phyloP scores from a whole-genome alignment of 2,329 filamentous ascomycete species.

The Colletotrichum tabaci region DNA sequence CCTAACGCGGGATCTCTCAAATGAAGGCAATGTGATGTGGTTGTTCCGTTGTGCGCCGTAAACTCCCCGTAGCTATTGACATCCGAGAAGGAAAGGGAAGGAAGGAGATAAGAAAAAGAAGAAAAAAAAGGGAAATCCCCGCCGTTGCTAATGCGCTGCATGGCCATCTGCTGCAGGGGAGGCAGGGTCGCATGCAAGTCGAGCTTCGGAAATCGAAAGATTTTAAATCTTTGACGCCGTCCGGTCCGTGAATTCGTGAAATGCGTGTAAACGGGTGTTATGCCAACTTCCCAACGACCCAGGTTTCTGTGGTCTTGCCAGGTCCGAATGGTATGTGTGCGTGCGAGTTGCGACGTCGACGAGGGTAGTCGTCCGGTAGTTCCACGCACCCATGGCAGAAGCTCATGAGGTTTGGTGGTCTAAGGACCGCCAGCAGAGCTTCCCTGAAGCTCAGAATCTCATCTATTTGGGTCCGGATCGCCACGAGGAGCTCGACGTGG shows the following conservation, averaged over 20 bases:
- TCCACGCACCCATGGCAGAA: background rate
- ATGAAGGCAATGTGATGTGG: background rate
- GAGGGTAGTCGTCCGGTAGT: background rate
- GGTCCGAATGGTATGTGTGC: background rate
- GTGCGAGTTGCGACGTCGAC: background rate
- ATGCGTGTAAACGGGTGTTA: background rate
- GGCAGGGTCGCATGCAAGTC: background rate
- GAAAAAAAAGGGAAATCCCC: no score
- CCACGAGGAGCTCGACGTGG: conserved; percentile 47
- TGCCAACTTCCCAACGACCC: background rate
- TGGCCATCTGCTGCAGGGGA: background rate
- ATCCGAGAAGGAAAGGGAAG: background rate
- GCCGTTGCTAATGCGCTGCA: background rate
- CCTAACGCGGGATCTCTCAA: background rate
- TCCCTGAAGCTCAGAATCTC: background rate
- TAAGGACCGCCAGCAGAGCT: background rate
- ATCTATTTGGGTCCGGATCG: conserved; percentile 34
- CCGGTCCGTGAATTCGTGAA: conserved; percentile 14
- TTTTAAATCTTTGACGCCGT: conserved; percentile 2
- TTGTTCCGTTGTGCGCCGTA: conserved; percentile 14
- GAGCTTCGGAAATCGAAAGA: background rate
- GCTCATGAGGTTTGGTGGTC: background rate
- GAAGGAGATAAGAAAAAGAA: background rate
- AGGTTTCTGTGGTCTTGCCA: background rate
- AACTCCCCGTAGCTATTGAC: conserved; percentile 1